phyloP scores from a whole-genome alignment of 2,329 filamentous ascomycete species.

The Aspergillus persii region DNA sequence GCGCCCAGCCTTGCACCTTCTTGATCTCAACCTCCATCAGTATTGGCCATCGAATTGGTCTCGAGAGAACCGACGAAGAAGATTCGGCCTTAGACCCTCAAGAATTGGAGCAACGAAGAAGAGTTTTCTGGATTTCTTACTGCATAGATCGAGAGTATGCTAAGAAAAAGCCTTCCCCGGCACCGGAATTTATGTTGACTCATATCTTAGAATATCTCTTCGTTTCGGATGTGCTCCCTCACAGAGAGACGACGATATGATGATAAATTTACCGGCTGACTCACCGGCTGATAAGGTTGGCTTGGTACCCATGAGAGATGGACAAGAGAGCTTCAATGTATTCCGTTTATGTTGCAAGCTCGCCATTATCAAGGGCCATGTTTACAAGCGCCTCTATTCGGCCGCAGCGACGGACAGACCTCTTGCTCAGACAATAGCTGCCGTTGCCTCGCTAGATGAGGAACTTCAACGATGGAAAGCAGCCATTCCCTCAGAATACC shows the following conservation, averaged over 20 bases:
- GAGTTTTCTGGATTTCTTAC: conserved; percentile 18
- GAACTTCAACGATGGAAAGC: neutral
- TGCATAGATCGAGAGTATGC: conserved; percentile 19
- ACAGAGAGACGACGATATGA: neutral
- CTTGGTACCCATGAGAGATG: neutral
- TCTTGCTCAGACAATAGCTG: neutral
- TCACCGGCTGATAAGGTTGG: neutral
- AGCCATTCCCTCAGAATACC: neutral
- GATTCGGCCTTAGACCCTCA: neutral
- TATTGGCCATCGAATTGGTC: neutral
- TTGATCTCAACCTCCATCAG: neutral
- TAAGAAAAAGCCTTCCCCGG: neutral
- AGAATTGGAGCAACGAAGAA: neutral
- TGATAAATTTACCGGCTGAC: neutral
- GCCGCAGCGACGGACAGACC: neutral
- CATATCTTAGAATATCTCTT: conserved; percentile 13
- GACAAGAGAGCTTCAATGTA: neutral
- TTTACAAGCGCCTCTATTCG: neutral
- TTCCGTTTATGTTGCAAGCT: neutral
- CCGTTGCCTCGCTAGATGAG: neutral
- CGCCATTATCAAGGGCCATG: neutral
- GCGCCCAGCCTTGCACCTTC: neutral
- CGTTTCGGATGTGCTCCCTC: conserved; percentile 9
- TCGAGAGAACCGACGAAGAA: neutral
- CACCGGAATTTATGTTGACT: neutral